Evolutionary conservation across 2,329 filamentous ascomycete genomes (phyloP).

Genomic region (Aspergillus pseudoviridinutans): DNA sequence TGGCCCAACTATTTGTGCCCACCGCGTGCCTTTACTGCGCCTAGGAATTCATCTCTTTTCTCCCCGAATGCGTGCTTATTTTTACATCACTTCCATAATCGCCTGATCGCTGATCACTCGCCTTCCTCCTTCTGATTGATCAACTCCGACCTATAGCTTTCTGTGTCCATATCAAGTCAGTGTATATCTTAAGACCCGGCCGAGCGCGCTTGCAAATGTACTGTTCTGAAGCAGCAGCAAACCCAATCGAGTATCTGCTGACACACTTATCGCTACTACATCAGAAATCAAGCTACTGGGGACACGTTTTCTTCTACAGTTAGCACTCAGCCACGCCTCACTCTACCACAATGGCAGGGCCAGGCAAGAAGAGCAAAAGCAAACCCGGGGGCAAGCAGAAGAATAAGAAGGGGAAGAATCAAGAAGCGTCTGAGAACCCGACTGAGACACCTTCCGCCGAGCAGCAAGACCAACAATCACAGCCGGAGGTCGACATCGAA

Average conservation of each 20-base stretch:
- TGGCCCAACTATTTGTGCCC: conserved; percentile 30
- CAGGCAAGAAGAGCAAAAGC: conserved; percentile 29
- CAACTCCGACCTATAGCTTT: conserved; percentile 13
- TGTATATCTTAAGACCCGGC: conserved; percentile 30
- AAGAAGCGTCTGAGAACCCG: conserved; percentile 24
- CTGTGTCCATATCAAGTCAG: conserved; percentile 22
- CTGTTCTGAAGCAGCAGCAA: conserved; percentile 23
- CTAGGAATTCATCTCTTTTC: conserved; percentile 15
- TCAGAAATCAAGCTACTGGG: conserved; percentile 25
- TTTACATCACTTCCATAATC: background rate
- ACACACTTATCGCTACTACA: conserved; percentile 15
- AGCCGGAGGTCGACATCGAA: conserved; percentile 8
- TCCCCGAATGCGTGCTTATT: conserved; percentile 15
- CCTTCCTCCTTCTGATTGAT: conserved; percentile 7
- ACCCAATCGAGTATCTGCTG: conserved; percentile 27
- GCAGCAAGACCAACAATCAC: conserved; percentile 15
- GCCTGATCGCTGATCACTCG: background rate
- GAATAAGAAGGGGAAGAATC: conserved; percentile 32
- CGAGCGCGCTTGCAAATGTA: conserved; percentile 29
- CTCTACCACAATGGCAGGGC: conserved; percentile 23
- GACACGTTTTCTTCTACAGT: conserved; percentile 26
- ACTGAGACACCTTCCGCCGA: conserved; percentile 20
- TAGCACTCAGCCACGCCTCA: conserved; percentile 30
- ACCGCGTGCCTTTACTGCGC: conserved; percentile 14
- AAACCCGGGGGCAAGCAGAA: conserved; percentile 28